Percentiles rank a stretch among this genome's conserved stretches.
These are phyloP conservation scores for Pterocarpus santalinus DNA, from an alignment of 306 rosid genomes.

Conservation along the genomic window DNA sequence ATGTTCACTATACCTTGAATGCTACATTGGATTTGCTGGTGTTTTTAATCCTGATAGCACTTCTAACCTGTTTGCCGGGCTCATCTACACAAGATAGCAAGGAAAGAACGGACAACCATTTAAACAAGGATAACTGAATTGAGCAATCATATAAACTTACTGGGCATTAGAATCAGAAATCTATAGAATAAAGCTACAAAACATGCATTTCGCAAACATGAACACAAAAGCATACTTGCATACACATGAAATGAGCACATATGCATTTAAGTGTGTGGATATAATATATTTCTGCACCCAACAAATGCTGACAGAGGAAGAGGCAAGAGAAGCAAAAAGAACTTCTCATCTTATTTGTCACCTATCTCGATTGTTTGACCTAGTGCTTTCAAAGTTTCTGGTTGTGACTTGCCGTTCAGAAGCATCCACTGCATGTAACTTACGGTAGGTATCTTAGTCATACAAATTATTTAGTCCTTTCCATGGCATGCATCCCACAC, in stretches of 20 bases:
- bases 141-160: neutral
- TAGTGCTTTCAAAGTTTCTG: constrained; percentile 14
- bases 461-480: constrained; percentile 19
- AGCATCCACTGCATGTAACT: constrained; percentile 2
- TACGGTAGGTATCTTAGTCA: neutral
- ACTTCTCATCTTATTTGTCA: constrained; percentile 6
- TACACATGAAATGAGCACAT: neutral
- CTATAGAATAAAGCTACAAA: neutral
- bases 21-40: constrained; percentile 92
- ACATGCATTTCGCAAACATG: neutral
- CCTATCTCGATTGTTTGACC: neutral
- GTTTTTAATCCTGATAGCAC: constrained; percentile 93
- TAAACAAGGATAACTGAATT: constrained; percentile 25
- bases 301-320: constrained; percentile 7
- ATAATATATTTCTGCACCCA: neutral
- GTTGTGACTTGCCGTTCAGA: neutral
- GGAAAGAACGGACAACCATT: constrained; percentile 2
- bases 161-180: neutral
- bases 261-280: neutral
- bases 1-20: constrained; percentile 75
- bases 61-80: constrained; percentile 95
- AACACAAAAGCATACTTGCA: neutral
- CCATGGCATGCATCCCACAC: neutral
- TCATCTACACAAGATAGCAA: constrained; percentile 68
- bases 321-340: constrained; percentile 2